Evolutionary conservation across 106 monocot genomes (phyloP).

Genomic region (Narthecium ossifragum): DNA sequence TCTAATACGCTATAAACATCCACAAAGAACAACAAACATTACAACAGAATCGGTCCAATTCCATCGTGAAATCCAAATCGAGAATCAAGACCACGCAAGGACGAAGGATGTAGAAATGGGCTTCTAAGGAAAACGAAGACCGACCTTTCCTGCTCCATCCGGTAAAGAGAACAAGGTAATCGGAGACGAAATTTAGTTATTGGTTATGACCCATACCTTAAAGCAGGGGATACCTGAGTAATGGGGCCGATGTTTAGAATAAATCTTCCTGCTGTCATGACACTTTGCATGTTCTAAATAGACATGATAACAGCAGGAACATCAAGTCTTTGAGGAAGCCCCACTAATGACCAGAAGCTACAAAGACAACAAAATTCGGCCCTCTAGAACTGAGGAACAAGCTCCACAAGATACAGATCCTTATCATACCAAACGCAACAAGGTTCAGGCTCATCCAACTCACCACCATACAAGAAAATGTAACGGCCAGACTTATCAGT

Average conservation of each 20-base stretch:
- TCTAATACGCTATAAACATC: too few species aligned
- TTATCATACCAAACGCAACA: conserved; percentile 72
- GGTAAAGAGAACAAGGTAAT: conserved; percentile 72
- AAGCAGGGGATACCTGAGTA: too few species aligned
- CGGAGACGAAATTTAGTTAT: conserved; percentile 66
- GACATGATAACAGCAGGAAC: too few species aligned
- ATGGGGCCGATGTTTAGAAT: too few species aligned
- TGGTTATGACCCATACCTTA: too few species aligned
- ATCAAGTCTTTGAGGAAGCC: too few species aligned
- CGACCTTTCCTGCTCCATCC: conserved; percentile 86
- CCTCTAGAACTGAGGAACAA: conserved; percentile 39
- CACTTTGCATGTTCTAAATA: too few species aligned
- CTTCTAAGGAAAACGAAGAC: neutral
- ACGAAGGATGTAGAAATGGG: neutral
- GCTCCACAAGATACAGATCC: conserved; percentile 48
- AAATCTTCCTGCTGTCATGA: too few species aligned
- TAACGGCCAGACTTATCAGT: conserved; percentile 44
- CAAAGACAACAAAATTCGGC: neutral
- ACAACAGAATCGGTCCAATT: neutral
- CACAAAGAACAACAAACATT: neutral
- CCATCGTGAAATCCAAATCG: neutral
- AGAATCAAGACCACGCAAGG: too few species aligned
- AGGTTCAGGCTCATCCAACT: conserved; percentile 75
- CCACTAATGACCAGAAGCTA: too few species aligned
- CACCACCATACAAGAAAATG: conserved; percentile 74